A percentile compares a stretch with the other conserved stretches of the same genome.
These are phyloP conservation scores for Heliosperma pusillum DNA, from an alignment of 148 eudicot genomes.

Conservation along the genomic window DNA sequence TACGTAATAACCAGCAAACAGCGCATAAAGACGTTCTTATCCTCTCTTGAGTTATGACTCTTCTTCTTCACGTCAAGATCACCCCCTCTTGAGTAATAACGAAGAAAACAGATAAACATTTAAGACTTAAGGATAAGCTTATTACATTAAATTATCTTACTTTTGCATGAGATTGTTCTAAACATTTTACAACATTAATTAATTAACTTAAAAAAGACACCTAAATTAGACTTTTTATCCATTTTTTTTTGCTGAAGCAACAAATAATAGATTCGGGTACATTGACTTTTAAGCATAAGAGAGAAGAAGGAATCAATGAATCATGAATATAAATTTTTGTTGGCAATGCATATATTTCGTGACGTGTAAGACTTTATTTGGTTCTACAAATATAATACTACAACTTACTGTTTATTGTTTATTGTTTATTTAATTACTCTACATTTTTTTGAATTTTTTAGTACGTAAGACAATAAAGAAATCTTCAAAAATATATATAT, in stretches of 20 bases:
- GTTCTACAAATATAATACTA: constrained; percentile 3
- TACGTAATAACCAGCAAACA: too few species aligned
- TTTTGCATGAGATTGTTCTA: not conserved
- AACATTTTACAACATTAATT: not conserved
- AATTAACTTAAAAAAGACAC: not conserved
- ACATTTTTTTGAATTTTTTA: constrained; percentile 11
- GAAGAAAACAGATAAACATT: too few species aligned
- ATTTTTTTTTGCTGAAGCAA: not conserved
- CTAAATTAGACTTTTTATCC: not conserved
- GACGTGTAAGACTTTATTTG: constrained; percentile 31
- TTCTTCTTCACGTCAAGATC: not conserved
- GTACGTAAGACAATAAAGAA: constrained; percentile 1
- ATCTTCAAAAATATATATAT: not conserved
- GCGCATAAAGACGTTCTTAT: too few species aligned
- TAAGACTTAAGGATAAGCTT: too few species aligned
- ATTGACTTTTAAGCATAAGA: not conserved
- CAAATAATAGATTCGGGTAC: constrained; percentile 5
- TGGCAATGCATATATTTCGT: constrained; percentile 29
- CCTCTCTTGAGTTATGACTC: not conserved
- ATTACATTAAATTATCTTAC: not conserved
- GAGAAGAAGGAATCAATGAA: not conserved
- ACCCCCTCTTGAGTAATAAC: not conserved
- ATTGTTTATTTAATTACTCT: not conserved
- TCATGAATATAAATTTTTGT: constrained; percentile 2
- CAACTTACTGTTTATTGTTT: not conserved